Percentiles rank a stretch among this genome's conserved stretches.
Conservation (phyloP, 768 basidiomycete genomes). For the Suillus weaverae region DNA sequence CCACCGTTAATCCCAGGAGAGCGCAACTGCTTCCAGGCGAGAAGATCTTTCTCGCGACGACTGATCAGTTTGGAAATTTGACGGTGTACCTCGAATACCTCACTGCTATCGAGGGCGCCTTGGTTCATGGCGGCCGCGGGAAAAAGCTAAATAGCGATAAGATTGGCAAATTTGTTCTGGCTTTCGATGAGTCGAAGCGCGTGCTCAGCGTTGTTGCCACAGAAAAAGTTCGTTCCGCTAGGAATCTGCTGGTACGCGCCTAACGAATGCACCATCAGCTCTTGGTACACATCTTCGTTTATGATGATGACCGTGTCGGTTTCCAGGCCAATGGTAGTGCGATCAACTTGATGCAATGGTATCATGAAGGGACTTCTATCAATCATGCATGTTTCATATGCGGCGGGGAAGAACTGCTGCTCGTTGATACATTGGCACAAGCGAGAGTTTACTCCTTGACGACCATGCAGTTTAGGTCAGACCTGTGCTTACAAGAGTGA, state of each 20-base stretch:
- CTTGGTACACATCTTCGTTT: conserved; percentile 45
- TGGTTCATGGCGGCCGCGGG: conserved; percentile 23
- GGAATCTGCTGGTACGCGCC: not conserved
- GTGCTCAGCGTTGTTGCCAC: conserved; percentile 47
- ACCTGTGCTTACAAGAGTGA: not conserved
- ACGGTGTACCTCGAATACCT: conserved; percentile 41
- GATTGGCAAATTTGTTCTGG: conserved; percentile 46
- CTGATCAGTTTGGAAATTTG: conserved; percentile 35
- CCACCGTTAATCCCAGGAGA: conserved; percentile 24
- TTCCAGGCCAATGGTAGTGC: conserved; percentile 44
- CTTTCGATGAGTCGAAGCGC: conserved; percentile 53
- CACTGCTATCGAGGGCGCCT: conserved; percentile 30
- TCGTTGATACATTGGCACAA: conserved; percentile 44
- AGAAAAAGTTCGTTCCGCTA: conserved; percentile 34
- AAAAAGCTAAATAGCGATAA: conserved; percentile 44
- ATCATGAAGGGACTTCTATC: conserved; percentile 30
- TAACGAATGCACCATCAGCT: conserved; percentile 23
- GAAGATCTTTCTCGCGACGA: conserved; percentile 42
- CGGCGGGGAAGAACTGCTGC: conserved; percentile 51
- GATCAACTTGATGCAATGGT: conserved; percentile 46
- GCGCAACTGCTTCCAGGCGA: conserved; percentile 43
- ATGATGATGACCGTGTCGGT: conserved; percentile 43
- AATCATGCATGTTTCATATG: conserved; percentile 44
- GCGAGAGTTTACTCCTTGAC: conserved; percentile 54
- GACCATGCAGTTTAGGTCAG: conserved; percentile 54